A percentile compares a stretch with the other conserved stretches of the same genome.
These are phyloP conservation scores for Eucalyptus sp. DNA, from an alignment of 345 rosid genomes.

Conservation along the genomic window DNA sequence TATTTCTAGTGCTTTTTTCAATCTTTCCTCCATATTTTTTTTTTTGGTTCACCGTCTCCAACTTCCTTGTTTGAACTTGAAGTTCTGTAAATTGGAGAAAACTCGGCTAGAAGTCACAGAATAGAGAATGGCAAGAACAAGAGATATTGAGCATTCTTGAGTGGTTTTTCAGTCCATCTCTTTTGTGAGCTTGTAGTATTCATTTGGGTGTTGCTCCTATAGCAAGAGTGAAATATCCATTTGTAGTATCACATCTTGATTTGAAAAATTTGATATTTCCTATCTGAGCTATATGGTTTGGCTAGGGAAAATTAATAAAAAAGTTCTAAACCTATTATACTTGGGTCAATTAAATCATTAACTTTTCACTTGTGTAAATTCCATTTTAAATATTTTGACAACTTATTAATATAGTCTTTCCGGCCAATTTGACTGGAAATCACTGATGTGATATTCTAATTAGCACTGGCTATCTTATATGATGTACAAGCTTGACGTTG, in stretches of 20 bases:
- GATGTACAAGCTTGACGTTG: accelerated
- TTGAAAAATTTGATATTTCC: not conserved
- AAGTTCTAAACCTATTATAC: too few relatives aligned
- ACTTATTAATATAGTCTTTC: accelerated
- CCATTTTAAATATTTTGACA: too few relatives aligned
- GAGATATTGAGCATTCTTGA: not conserved
- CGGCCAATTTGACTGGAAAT: too few relatives aligned
- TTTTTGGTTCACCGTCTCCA: not conserved
- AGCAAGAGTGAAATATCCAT: not conserved
- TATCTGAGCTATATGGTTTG: not conserved
- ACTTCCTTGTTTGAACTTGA: not conserved
- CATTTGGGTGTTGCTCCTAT: not conserved
- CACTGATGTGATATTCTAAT: accelerated
- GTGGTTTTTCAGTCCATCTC: not conserved
- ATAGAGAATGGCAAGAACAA: not conserved
- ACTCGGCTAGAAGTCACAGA: not conserved
- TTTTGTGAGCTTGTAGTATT: not conserved
- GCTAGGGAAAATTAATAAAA: too few relatives aligned
- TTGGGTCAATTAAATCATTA: too few relatives aligned
- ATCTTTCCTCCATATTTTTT: not conserved
- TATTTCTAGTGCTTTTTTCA: not conserved
- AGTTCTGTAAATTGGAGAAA: not conserved
- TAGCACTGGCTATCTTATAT: not conserved
- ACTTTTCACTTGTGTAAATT: too few relatives aligned
- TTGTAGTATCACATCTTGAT: not conserved